Base-by-base conservation (phyloP, 805 yeast genomes). In the Metschnikowia kunwiensis region DNA sequence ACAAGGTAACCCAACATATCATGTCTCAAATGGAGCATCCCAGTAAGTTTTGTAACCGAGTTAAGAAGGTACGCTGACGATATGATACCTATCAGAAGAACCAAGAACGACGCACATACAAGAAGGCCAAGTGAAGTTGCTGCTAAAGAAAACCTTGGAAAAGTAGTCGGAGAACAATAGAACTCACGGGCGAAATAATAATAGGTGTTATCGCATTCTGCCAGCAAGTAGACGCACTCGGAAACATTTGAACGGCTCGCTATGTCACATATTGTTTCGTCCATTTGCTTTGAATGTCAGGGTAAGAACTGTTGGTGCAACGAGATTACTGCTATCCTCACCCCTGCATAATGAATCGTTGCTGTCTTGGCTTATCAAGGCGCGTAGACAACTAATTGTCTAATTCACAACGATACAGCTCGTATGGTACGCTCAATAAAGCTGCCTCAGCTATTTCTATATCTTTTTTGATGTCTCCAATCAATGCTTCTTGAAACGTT, bases 381-480 rank as follows among this genome's bases (percentile, higher is more conserved):
- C 24, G 24, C n/a, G 24, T 5, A n/a, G 24, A 21, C 24, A 9
- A 21, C 24, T 21, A 21, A n/a, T 9, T 9, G 11, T 7, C 26
- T 15, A 33, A 21, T 13, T 17, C 10, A 9, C 8, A 10, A 11
- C 26, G 23, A 19, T 15, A 36, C 16, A 18, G 25, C 2, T 22
- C 29, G 19, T 36, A 36, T 1, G 40, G 29, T 13, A 24, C 10
- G 17, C 17, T 31, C 11, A 11, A 21, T 14, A 86, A 63, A 9
- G 74, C 67, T 21, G 67, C 63, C 24, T 64, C 42, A 0, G 96
- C 91, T 11, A 82, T 78, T 34, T 70, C 63, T 22, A 88, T 86
- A 57, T 93, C 99, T 15, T 72, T 65, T 38, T 85, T 73, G 27
- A 93, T 93, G 58, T 91, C 97, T 24, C 74, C 74, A 28, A 89